A percentile compares a stretch with the other conserved stretches of the same genome.
Conservation (phyloP, 371 early-diverging fungal species). For the Mortierella sp. region DNA sequence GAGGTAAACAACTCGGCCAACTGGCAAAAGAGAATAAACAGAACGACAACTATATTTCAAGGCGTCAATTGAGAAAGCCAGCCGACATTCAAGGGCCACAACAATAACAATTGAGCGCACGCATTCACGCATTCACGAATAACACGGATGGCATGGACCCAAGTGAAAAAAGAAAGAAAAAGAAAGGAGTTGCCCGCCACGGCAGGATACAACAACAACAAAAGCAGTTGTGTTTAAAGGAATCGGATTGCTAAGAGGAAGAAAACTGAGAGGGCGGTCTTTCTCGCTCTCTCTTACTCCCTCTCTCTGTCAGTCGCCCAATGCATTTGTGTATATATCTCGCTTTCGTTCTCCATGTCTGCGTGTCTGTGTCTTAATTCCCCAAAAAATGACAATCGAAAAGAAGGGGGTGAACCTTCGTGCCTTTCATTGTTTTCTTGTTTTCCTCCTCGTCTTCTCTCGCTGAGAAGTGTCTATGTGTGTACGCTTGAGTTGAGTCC, state of each 20-base stretch:
- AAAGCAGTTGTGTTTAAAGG: background rate
- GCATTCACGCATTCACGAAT: background rate
- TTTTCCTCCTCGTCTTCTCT: background rate
- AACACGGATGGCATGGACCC: background rate
- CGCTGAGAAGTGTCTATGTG: background rate
- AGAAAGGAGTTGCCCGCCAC: background rate
- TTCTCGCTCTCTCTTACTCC: background rate
- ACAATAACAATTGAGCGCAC: background rate
- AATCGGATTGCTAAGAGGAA: slow-evolving; percentile 3
- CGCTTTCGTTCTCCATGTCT: background rate
- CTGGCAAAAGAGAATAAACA: background rate
- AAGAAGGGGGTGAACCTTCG: background rate
- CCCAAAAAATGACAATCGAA: background rate
- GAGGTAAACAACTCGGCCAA: background rate
- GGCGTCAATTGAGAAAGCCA: slow-evolving; percentile 2
- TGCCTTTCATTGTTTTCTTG: background rate
- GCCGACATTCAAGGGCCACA: background rate
- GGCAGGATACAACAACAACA: background rate
- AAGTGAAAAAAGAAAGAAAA: too few species aligned
- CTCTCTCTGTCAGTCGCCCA: background rate
- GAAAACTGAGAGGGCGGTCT: background rate
- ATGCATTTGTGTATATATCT: background rate
- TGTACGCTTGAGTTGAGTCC: background rate
- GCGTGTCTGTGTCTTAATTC: background rate
- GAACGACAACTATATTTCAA: background rate